Percentiles rank a stretch among this genome's conserved stretches.
phyloP scores from a whole-genome alignment of 768 basidiomycete species.

The Baorangia bicolor region DNA sequence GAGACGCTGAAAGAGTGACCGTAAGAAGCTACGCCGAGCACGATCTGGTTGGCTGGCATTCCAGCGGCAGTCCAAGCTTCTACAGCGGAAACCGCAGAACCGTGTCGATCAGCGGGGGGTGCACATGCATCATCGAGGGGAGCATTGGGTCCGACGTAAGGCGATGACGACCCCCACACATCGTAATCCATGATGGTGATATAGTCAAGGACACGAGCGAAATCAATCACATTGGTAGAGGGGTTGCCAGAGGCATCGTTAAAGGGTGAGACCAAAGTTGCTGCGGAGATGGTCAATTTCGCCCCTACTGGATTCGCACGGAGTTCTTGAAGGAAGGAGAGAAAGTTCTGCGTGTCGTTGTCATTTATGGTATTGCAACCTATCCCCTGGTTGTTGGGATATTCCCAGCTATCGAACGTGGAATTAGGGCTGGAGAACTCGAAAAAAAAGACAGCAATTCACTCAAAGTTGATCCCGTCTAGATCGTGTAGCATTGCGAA shows the following conservation, averaged over 20 bases:
- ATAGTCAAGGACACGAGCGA: constrained; percentile 65
- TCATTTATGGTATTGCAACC: constrained; percentile 59
- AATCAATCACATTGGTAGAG: constrained; percentile 63
- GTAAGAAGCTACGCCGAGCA: constrained; percentile 79
- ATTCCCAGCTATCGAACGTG: constrained; percentile 37
- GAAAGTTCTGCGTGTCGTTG: constrained; percentile 71
- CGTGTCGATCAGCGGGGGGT: constrained; percentile 53
- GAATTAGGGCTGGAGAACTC: neutral
- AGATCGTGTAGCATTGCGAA: constrained; percentile 42
- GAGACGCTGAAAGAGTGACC: constrained; percentile 66
- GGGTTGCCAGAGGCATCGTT: constrained; percentile 56
- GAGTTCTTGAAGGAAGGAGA: constrained; percentile 67
- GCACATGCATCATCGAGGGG: constrained; percentile 77
- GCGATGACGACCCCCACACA: constrained; percentile 46
- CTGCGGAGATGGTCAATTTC: constrained; percentile 66
- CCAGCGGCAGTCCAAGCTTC: constrained; percentile 70
- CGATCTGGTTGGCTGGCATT: constrained; percentile 64
- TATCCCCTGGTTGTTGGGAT: constrained; percentile 62
- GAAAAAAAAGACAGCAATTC: neutral
- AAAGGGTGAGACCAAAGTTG: constrained; percentile 65
- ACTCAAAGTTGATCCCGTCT: constrained; percentile 41
- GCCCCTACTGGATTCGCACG: constrained; percentile 44
- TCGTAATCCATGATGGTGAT: constrained; percentile 67
- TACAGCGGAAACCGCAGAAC: constrained; percentile 73
- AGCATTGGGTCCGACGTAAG: constrained; percentile 68